Base-by-base conservation (phyloP, 805 yeast species). In the Barnettozyma populi region DNA sequence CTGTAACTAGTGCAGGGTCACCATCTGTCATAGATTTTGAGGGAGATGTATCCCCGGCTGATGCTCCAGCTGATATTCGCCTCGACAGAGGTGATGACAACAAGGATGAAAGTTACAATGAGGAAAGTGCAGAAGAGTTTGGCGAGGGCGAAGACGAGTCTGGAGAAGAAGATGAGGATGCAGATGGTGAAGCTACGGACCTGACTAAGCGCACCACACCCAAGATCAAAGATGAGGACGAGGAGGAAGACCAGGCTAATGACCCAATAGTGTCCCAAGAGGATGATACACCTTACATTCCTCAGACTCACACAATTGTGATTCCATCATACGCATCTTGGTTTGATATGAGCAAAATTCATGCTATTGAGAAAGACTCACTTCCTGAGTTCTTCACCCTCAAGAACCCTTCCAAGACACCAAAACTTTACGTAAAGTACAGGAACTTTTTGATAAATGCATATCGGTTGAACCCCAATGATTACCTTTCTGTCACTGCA, bases 381-480 rank as follows among this genome's bases (percentile, higher is more conserved):
- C 69, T 90, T 43, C 96, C 97, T 0, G 97, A 90, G 62, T 90
- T 87, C 59, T 90, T 90, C 72, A 78, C 79, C 52, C 77, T 81
- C 50, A 73, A 78, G 19, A 86, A 86, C 51, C 77, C 83, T 6
- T 80, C 81, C 23, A 90, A 90, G 62, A 86, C 95, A 2, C 92
- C 95, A 10, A 78, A 80, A 55, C 80, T 87, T 34, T 90, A 90
- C 63, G 78, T 77, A 50, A 84, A 82, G 63, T 87, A 89, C 61
- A 78, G 97, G 60, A 88, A 90, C 61, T 90, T 90, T 64, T 84
- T 90, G 86, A 72, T 90, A 37, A 88, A 90, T 66, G 80, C 95
- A 11, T 90, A 89, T 63, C 72, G 97, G 54, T 68, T 90, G 54
- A 88, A 90, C 55, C 97, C 97, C 20, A 84, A 84, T 57, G 97